phyloP scores from a whole-genome alignment of 2,329 filamentous ascomycete species.

The Blumeriella jaapii region DNA sequence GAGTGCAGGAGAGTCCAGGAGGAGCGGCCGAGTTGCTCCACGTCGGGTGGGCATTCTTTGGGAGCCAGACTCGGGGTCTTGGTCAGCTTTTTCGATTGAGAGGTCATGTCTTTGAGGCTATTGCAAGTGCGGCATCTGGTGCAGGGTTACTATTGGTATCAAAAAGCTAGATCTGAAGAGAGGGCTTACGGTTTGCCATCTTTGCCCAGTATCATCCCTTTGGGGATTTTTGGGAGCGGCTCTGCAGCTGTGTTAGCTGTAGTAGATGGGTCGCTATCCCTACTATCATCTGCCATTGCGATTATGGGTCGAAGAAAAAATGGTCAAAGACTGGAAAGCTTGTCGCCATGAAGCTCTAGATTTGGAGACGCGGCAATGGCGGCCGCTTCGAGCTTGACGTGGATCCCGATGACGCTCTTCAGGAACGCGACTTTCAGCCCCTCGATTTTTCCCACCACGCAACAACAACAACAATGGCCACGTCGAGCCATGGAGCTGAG shows the following conservation, averaged over 20 bases:
- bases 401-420: not conserved
- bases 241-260: conserved; percentile 6
- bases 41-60: conserved; percentile 77
- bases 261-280: conserved; percentile 17
- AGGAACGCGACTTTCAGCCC: conserved; percentile 1
- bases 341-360: conserved; percentile 2
- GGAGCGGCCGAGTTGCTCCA: conserved; percentile 73
- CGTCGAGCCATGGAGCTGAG: conserved; percentile 9
- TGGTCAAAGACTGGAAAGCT: not conserved
- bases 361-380: conserved; percentile 4
- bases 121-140: conserved; percentile 65
- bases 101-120: conserved; percentile 47
- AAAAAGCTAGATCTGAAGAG: not conserved
- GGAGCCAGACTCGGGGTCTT: conserved; percentile 28
- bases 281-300: conserved; percentile 23
- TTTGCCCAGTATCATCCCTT: conserved; percentile 63
- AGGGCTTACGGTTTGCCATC: conserved; percentile 71
- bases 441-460: conserved; percentile 7
- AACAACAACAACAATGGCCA: conserved; percentile 13
- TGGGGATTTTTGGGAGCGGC: conserved; percentile 41
- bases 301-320: not conserved
- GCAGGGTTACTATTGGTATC: too few relatives aligned
- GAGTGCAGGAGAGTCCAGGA: conserved; percentile 93
- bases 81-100: conserved; percentile 38
- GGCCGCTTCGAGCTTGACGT: conserved; percentile 3